Evolutionary conservation across 371 early-diverging fungal genomes (phyloP), one percentile per base, ranked within the genome.

Genomic region (Fennellomyces sp.): DNA sequence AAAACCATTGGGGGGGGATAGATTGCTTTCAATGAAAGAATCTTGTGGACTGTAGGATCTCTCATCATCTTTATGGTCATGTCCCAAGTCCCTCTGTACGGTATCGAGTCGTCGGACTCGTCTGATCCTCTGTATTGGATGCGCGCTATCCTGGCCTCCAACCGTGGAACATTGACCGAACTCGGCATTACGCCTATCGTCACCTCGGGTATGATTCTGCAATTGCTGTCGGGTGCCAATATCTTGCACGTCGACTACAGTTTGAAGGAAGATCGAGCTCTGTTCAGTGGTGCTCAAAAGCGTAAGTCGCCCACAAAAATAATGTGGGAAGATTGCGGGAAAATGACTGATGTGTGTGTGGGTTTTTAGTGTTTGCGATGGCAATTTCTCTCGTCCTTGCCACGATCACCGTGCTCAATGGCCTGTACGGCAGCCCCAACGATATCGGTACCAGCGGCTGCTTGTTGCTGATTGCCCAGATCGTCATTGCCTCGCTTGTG

Each of bases 151-250:
- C 88, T 99, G 64, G 99, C 99, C 41, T 95, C 97, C 38, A 99
- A 98, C 86, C 89, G 99, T 72, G 99, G 99, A 66, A 99, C 99
- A 21, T 86, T 99, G 28, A 99, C 98, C 98, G 99, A 99, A 84
- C 85, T 99, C 68, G 99, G 99, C 77, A 97, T 99, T 62, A 93
- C 97, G 23, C 99, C 99, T 25, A 97, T 99, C 70, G 91, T 99
- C 52, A 98, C 99, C 21, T 97, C 99, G n/a, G 97, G 99, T 41
- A 98, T 99, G 97, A 95, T 99, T 63, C 95, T 99, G 95, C 99
- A 99, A 81, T 75, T 99, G 57, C 79, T 99, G 52, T 95, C 98
- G 11, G 96, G 95, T 63, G 93, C 97, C 61, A 94, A 95, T 72
- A 76, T 99, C 62, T 93, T 99, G 65, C 93, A 94, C 70, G 99